phyloP scores from a whole-genome alignment of 1,284 basidiomycete species.

The Cryptococcus sp. region DNA sequence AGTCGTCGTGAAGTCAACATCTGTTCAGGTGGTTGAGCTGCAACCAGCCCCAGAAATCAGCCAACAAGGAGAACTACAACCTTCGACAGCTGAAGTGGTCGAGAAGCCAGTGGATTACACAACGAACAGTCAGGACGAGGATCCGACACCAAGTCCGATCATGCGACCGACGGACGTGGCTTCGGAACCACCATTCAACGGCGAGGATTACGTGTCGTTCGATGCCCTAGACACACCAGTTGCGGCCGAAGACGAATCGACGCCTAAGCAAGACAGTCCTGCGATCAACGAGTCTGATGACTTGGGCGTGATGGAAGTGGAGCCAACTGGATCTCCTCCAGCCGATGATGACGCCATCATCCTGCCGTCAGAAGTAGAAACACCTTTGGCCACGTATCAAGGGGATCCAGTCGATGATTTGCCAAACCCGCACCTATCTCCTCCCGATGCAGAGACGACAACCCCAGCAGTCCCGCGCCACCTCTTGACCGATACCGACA shows the following conservation, averaged over 20 bases:
- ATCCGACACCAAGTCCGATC: slow-evolving; percentile 12
- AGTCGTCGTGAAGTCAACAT: not conserved
- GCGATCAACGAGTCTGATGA: not conserved
- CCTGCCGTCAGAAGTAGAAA: too few species aligned
- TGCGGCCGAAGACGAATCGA: too few species aligned
- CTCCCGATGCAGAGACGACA: slow-evolving; percentile 9
- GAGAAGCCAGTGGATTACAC: not conserved
- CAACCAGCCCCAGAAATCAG: not conserved
- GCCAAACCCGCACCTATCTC: slow-evolving; percentile 13
- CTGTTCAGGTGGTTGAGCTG: not conserved
- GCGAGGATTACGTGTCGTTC: slow-evolving; percentile 13
- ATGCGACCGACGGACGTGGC: not conserved
- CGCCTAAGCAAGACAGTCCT: too few species aligned
- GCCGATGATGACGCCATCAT: too few species aligned
- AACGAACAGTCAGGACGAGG: slow-evolving; percentile 4
- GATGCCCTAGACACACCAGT: slow-evolving; percentile 1
- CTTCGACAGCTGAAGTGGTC: not conserved
- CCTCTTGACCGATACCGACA: not conserved
- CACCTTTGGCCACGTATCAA: too few species aligned
- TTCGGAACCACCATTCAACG: not conserved
- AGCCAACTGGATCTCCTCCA: too few species aligned
- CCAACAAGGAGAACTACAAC: not conserved
- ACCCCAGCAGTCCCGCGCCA: slow-evolving; percentile 4
- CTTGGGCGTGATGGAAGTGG: too few species aligned
- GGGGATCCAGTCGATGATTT: not conserved